A percentile compares a stretch with the other conserved stretches of the same genome.
These are phyloP conservation scores for Ephemerocybe angulata DNA, from an alignment of 768 basidiomycete species.

Conservation along the genomic window DNA sequence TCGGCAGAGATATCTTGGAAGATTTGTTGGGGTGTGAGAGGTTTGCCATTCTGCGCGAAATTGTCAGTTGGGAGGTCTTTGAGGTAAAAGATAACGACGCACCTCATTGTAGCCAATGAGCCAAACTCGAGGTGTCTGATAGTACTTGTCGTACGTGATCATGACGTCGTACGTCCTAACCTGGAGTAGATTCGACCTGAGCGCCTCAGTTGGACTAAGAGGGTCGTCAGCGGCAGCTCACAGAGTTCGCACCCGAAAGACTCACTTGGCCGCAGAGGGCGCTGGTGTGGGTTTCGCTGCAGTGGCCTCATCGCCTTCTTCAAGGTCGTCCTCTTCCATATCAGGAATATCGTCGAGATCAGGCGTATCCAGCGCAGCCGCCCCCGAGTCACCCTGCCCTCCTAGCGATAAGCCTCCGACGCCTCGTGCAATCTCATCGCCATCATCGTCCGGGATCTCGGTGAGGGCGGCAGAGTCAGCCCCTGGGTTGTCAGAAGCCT, in stretches of 20 bases:
- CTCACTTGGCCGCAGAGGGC: conserved; percentile 1
- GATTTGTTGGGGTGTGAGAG: conserved; percentile 84
- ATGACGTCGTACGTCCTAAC: conserved; percentile 99
- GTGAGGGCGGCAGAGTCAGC: conserved; percentile 44
- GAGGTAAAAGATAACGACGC: conserved; percentile 4
- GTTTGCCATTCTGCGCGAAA: conserved; percentile 70
- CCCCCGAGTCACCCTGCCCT: conserved; percentile 17
- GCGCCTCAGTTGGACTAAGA: conserved; percentile 55
- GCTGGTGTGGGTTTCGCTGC: not conserved
- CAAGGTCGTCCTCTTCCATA: conserved; percentile 95
- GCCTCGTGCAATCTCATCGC: conserved; percentile 38
- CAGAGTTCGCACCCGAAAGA: not conserved
- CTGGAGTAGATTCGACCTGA: conserved; percentile 83
- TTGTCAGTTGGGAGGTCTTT: conserved; percentile 8
- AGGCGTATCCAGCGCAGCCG: conserved; percentile 59
- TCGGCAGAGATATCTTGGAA: conserved; percentile 98
- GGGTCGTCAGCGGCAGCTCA: not conserved
- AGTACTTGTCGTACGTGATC: conserved; percentile 99
- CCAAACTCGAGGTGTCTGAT: conserved; percentile 98
- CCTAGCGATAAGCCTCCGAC: conserved; percentile 47
- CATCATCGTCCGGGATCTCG: conserved; percentile 87
- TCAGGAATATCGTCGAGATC: conserved; percentile 98
- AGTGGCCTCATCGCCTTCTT: conserved; percentile 81
- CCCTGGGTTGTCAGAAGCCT: conserved; percentile 51
- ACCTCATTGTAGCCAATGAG: conserved; percentile 97